These are phyloP conservation scores for Colletotrichum limetticola DNA, from an alignment of 2,329 filamentous ascomycete genomes.

Conservation along the genomic window DNA sequence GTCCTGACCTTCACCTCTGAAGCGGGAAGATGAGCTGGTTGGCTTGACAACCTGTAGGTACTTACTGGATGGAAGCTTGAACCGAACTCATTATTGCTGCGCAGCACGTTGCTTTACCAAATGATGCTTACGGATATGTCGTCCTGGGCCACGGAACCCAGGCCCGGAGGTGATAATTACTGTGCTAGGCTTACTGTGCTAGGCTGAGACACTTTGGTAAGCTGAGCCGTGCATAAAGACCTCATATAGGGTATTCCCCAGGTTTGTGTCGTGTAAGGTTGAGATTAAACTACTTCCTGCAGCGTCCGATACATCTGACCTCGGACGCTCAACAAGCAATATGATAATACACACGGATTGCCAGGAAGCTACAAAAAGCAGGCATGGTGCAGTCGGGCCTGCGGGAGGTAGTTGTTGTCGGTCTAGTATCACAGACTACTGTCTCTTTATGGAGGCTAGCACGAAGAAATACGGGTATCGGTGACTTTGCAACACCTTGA, in stretches of 20 bases:
- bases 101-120: not conserved
- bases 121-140: not conserved
- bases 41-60: not conserved
- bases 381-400: not conserved
- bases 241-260: not conserved
- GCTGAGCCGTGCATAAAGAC: not conserved
- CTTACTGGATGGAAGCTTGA: not conserved
- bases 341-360: not conserved
- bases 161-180: not conserved
- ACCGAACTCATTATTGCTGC: not conserved
- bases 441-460: not conserved
- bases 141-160: not conserved
- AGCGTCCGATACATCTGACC: conserved; percentile 8
- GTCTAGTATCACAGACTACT: not conserved
- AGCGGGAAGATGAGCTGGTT: not conserved
- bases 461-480: not conserved
- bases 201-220: too few species aligned
- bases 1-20: not conserved
- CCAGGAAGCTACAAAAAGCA: not conserved
- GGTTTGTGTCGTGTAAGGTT: not conserved
- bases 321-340: not conserved
- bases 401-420: not conserved
- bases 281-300: conserved; percentile 7
- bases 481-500: not conserved
- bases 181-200: not conserved